Conservation (phyloP, 2,329 filamentous ascomycete genomes). For the Neocatenulostroma microsporum region DNA sequence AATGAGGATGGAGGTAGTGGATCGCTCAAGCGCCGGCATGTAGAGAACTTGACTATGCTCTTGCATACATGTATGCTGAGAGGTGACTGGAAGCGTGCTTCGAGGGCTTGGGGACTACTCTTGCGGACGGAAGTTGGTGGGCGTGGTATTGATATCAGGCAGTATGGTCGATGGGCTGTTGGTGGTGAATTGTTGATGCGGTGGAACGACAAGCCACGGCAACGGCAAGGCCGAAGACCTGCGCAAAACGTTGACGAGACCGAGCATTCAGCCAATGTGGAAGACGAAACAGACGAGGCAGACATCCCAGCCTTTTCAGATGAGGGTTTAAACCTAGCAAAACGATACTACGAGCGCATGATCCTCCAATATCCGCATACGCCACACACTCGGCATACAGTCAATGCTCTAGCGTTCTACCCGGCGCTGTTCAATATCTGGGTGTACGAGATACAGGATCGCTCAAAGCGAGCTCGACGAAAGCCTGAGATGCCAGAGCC, state of each 20-base stretch:
- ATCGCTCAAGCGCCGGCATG: conserved; percentile 46
- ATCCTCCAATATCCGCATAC: conserved; percentile 70
- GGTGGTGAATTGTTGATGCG: conserved; percentile 78
- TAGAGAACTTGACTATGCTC: conserved; percentile 60
- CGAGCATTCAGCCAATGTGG: no score
- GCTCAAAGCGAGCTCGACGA: conserved; percentile 45
- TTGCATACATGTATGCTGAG: conserved; percentile 65
- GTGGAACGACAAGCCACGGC: conserved; percentile 18
- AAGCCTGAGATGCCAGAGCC: no score
- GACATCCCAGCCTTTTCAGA: conserved; percentile 14
- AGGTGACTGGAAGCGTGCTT: conserved; percentile 63
- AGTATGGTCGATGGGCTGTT: conserved; percentile 67
- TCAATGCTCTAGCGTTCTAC: conserved; percentile 70
- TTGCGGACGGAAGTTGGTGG: conserved; percentile 54
- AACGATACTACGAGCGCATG: conserved; percentile 67
- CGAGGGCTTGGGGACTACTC: conserved; percentile 67
- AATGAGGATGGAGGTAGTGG: conserved; percentile 13
- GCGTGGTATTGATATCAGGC: conserved; percentile 58
- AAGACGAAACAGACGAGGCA: no score
- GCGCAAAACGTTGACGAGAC: no score
- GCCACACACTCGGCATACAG: conserved; percentile 48
- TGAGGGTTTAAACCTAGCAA: conserved; percentile 50
- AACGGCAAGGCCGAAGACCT: no score
- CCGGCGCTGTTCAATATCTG: conserved; percentile 73
- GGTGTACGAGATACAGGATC: conserved; percentile 63